These are phyloP conservation scores for Fusarium udum DNA, from an alignment of 2,329 filamentous ascomycete species.

Conservation along the genomic window DNA sequence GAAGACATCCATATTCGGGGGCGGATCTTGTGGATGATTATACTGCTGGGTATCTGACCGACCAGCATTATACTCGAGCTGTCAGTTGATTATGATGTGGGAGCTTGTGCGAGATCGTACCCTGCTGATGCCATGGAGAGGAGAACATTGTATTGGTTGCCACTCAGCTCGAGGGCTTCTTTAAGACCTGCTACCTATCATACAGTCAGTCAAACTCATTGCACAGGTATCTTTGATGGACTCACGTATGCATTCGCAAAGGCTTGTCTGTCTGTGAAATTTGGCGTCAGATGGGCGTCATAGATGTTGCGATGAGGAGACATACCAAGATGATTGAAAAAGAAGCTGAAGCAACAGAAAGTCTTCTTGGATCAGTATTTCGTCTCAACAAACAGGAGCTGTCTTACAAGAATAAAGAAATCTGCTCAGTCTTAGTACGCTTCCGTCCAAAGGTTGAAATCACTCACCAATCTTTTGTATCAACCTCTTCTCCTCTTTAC, in stretches of 20 bases:
- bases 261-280: slow-evolving; percentile 17
- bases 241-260: slow-evolving; percentile 34
- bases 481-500: slow-evolving; percentile 29
- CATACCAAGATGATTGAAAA: slow-evolving; percentile 28
- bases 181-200: slow-evolving; percentile 53
- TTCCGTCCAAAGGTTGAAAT: fast-evolving
- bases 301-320: fast-evolving
- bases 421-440: slow-evolving; percentile 17
- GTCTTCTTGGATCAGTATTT: not conserved
- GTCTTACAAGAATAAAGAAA: slow-evolving; percentile 47
- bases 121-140: slow-evolving; percentile 43
- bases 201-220: fast-evolving
- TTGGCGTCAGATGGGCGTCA: not conserved
- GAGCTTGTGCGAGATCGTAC: slow-evolving; percentile 19
- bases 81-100: fast-evolving
- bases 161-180: slow-evolving; percentile 55
- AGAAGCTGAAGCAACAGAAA: slow-evolving; percentile 31
- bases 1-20: slow-evolving; percentile 67
- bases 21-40: slow-evolving; percentile 68
- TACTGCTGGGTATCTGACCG: slow-evolving; percentile 65
- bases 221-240: fast-evolving
- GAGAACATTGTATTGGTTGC: slow-evolving; percentile 49
- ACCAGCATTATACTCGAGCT: slow-evolving; percentile 47
- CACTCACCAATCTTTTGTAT: slow-evolving; percentile 23
- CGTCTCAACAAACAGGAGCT: fast-evolving